These are phyloP conservation scores for Daldinia caldariorum DNA, from an alignment of 495 filamentous ascomycete species.

Conservation along the genomic window DNA sequence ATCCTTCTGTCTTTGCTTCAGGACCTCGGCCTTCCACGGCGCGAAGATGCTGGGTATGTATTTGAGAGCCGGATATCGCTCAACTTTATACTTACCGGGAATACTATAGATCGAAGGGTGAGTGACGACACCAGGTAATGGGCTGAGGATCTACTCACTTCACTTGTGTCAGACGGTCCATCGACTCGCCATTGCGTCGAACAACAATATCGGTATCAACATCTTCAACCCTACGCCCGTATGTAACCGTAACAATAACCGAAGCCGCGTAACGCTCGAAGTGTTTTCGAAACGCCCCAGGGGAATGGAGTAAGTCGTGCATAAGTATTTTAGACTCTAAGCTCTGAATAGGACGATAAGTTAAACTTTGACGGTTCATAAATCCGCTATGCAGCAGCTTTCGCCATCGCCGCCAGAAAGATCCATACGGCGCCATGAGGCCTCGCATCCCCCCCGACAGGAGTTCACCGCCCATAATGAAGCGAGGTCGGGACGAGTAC, in stretches of 20 bases:
- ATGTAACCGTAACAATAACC: slow-evolving; percentile 67
- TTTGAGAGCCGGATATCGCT: slow-evolving; percentile 66
- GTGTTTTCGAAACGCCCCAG: slow-evolving; percentile 48
- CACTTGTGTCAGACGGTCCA: slow-evolving; percentile 67
- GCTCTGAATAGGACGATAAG: slow-evolving; percentile 65
- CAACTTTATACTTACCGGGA: slow-evolving; percentile 66
- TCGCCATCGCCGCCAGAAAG: slow-evolving; percentile 64
- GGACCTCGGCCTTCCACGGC: slow-evolving; percentile 65
- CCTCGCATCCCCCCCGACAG: slow-evolving; percentile 59
- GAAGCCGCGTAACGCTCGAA: slow-evolving; percentile 66
- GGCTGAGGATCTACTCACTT: slow-evolving; percentile 48
- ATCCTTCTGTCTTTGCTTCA: slow-evolving; percentile 61
- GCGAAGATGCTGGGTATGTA: slow-evolving; percentile 63
- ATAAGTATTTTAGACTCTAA: slow-evolving; percentile 61
- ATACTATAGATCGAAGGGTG: slow-evolving; percentile 47
- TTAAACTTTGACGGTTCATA: slow-evolving; percentile 64
- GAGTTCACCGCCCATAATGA: slow-evolving; percentile 63
- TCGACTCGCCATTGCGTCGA: slow-evolving; percentile 61
- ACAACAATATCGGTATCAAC: slow-evolving; percentile 63
- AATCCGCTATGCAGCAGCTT: slow-evolving; percentile 65
- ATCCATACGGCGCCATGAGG: slow-evolving; percentile 61
- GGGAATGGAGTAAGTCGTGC: slow-evolving; percentile 55
- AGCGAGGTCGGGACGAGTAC: slow-evolving; percentile 59
- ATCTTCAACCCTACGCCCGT: slow-evolving; percentile 65
- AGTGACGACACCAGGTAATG: not conserved